Evolutionary conservation across 352 stramenopile species (phyloP).

Genomic region (Pythium chondricola): DNA sequence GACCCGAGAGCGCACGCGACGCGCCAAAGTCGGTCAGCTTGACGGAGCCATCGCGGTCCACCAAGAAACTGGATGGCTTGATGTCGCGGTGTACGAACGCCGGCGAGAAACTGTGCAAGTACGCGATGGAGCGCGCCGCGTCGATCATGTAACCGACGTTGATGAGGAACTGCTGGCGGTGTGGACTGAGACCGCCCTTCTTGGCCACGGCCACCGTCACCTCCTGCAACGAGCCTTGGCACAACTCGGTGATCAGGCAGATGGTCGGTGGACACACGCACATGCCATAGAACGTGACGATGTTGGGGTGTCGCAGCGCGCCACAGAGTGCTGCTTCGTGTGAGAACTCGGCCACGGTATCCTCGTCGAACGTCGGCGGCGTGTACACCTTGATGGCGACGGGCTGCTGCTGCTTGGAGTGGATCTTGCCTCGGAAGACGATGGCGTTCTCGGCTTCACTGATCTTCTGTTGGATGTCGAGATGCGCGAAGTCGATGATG

Average conservation of each 20-base stretch:
- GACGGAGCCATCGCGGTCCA: constrained; percentile 24
- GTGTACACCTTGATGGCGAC: constrained; percentile 63
- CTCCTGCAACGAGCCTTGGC: constrained; percentile 31
- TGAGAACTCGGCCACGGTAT: constrained; percentile 34
- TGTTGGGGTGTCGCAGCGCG: constrained; percentile 34
- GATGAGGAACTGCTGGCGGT: constrained; percentile 26
- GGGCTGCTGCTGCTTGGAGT: constrained; percentile 16
- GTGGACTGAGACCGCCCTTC: neutral
- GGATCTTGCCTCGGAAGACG: constrained; percentile 38
- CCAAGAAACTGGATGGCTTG: constrained; percentile 58
- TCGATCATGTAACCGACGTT: constrained; percentile 42
- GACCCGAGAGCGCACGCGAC: constrained; percentile 21
- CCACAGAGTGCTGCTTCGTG: constrained; percentile 40
- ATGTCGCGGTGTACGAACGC: constrained; percentile 48
- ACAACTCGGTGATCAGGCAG: constrained; percentile 47
- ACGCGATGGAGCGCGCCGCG: constrained; percentile 32
- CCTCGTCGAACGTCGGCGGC: constrained; percentile 38
- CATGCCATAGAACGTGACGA: constrained; percentile 45
- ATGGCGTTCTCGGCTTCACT: constrained; percentile 31
- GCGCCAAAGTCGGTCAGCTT: constrained; percentile 67
- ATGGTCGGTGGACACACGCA: constrained; percentile 52
- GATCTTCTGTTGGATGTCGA: constrained; percentile 35
- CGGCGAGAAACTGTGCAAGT: constrained; percentile 45
- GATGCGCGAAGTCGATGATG: constrained; percentile 48
- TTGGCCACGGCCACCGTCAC: constrained; percentile 14